Percentiles rank a stretch among this genome's conserved stretches.
Conservation (phyloP, 2,329 filamentous ascomycete species). For the Diaporthe caulivora region DNA sequence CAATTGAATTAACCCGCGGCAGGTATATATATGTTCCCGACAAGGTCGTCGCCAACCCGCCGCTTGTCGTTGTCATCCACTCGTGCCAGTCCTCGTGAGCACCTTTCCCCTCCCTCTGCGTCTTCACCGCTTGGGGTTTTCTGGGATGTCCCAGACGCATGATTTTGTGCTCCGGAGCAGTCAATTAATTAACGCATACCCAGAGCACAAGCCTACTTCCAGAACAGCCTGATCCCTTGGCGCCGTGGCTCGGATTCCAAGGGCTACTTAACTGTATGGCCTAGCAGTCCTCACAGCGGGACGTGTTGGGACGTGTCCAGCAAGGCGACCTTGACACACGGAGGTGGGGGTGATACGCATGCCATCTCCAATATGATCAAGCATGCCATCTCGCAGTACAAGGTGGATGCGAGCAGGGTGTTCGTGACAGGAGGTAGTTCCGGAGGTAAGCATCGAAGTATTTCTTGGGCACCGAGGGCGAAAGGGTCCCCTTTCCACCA, state of each 20-base stretch:
- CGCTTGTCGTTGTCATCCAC: slow-evolving; percentile 53
- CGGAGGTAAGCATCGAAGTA: slow-evolving; percentile 42
- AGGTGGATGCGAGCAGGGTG: slow-evolving; percentile 47
- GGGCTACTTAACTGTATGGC: slow-evolving; percentile 62
- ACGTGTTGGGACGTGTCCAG: slow-evolving; percentile 70
- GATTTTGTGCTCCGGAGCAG: too few relatives aligned
- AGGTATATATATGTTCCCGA: slow-evolving; percentile 53
- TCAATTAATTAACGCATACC: too few relatives aligned
- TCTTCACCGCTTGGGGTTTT: too few relatives aligned
- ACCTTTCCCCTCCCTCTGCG: too few relatives aligned
- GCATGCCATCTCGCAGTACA: slow-evolving; percentile 49
- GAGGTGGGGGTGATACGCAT: slow-evolving; percentile 46
- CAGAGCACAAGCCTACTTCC: slow-evolving; percentile 52
- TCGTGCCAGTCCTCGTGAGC: slow-evolving; percentile 54
- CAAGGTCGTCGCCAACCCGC: slow-evolving; percentile 50
- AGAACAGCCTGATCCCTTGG: slow-evolving; percentile 53
- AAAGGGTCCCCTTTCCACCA: too few relatives aligned
- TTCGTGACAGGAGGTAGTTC: slow-evolving; percentile 53
- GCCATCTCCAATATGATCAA: slow-evolving; percentile 46
- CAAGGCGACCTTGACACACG: slow-evolving; percentile 52
- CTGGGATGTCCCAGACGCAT: too few relatives aligned
- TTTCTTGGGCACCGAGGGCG: neutral
- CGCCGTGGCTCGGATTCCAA: slow-evolving; percentile 49
- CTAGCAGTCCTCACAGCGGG: slow-evolving; percentile 60
- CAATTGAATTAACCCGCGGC: neutral